Base-by-base conservation (phyloP, 345 rosid genomes). In the Anastatica hierochuntica region DNA sequence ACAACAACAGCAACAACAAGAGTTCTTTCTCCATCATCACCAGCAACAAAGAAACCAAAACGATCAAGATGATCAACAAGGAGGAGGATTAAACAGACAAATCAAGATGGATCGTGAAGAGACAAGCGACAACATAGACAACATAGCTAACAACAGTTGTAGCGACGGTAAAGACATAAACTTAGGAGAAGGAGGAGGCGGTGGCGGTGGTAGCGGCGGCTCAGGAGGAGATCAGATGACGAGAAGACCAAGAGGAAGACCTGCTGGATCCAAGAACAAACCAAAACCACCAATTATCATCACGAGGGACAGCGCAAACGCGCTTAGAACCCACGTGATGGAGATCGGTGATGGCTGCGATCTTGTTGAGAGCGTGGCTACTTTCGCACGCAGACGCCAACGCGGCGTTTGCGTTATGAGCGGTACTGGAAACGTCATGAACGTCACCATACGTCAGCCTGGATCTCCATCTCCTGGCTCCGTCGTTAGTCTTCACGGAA, bases 231-330 rank as follows among this genome's bases (percentile, higher is more conserved):
- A 74, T 74, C 63, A 72, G 64, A 73, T 79, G 56, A 71, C 71
- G 0, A 74, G 97, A 70, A 68, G 97, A 30, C 82, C 94, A 9
- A 60, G 98, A 56, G 98, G 98, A 17, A 69, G 98, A 56, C 98
- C 98, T 0, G 81, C 90, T 3, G 98, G 98, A 57, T 90, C 98
- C 64, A 90, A 87, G 64, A 90, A 90, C 82, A 90, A 80, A 63
- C 89, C 95, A 10, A 87, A 81, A 53, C 85, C 96, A 3, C 98
- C 98, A 2, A 81, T 92, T 40, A 84, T 92, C 66, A 83, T 92
- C 70, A 85, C 95, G 8, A 74, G 97, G 4, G 97, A 92, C 66
- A 85, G 95, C 67, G 97, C 90, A 48, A 92, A 92, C 76, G 97
- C 98, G 0, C 78, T 92, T 16, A 82, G 94, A 12, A 83, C 97